Conservation (phyloP, 2,329 filamentous ascomycete genomes). For the Botrytis cinerea region DNA sequence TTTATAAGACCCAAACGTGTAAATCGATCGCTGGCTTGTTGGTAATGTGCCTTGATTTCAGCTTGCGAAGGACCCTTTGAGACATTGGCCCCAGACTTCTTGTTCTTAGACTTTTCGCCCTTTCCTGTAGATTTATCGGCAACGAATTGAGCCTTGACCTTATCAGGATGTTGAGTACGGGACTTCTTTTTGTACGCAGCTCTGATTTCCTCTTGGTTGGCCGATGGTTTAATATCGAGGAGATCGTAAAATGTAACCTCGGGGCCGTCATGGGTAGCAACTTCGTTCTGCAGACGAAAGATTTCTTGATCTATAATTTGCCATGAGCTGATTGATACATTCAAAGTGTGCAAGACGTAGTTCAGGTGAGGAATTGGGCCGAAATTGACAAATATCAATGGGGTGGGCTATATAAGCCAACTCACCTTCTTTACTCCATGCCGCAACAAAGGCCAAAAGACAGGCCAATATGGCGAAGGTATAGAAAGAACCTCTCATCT, state of each 20-base stretch:
- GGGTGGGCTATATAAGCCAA: conserved; percentile 20
- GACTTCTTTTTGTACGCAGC: conserved; percentile 93
- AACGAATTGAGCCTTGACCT: conserved; percentile 82
- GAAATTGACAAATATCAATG: conserved; percentile 7
- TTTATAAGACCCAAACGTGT: conserved; percentile 81
- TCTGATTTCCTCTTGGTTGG: conserved; percentile 83
- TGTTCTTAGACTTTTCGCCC: conserved; percentile 48
- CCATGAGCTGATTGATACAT: conserved; percentile 30
- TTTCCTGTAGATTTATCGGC: conserved; percentile 62
- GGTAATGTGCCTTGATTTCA: conserved; percentile 76
- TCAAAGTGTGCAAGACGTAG: background rate
- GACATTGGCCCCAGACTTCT: conserved; percentile 64
- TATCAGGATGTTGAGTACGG: conserved; percentile 85
- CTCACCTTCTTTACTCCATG: conserved; percentile 45
- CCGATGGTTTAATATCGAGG: conserved; percentile 71
- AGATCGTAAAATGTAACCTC: conserved; percentile 94
- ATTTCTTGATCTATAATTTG: conserved; percentile 83
- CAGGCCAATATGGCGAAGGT: conserved; percentile 39
- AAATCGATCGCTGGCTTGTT: conserved; percentile 80
- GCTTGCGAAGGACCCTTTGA: conserved; percentile 70
- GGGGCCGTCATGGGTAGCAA: conserved; percentile 71
- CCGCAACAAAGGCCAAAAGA: conserved; percentile 38
- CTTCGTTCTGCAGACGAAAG: conserved; percentile 90
- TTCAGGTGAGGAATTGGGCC: conserved; percentile 17
- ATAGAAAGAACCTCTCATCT: conserved; percentile 41